phyloP scores from a whole-genome alignment of 768 basidiomycete species.

The Cubamyces lactineus region DNA sequence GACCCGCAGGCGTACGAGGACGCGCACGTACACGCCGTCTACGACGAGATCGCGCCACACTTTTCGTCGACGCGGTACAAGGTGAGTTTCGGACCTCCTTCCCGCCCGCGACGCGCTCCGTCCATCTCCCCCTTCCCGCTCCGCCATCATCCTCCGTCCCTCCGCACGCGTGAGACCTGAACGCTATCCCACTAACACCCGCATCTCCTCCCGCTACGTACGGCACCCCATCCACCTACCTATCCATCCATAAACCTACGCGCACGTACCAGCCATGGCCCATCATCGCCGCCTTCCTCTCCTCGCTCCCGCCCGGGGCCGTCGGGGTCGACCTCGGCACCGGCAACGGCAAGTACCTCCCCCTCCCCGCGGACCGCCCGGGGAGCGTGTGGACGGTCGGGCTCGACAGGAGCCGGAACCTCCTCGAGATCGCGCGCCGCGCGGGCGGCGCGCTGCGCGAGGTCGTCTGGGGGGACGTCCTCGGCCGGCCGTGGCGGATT shows the following conservation, averaged over 20 bases:
- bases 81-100: constrained; percentile 41
- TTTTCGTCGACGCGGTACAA: constrained; percentile 92
- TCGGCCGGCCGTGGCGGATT: constrained; percentile 73
- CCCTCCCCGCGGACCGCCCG: constrained; percentile 66
- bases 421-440: constrained; percentile 74
- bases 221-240: background rate
- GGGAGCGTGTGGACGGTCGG: constrained; percentile 74
- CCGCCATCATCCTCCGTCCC: background rate
- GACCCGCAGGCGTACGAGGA: constrained; percentile 67
- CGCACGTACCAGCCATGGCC: constrained; percentile 85
- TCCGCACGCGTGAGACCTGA: too few species aligned
- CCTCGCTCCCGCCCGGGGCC: constrained; percentile 71
- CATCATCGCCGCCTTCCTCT: constrained; percentile 75
- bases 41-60: constrained; percentile 84
- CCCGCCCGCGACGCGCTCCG: background rate
- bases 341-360: constrained; percentile 97
- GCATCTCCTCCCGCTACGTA: too few species aligned
- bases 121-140: background rate
- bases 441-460: constrained; percentile 64
- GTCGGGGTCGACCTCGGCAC: constrained; percentile 94
- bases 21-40: constrained; percentile 78
- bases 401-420: constrained; percentile 78
- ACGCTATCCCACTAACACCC: too few species aligned
- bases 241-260: constrained; percentile 1
- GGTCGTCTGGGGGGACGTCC: constrained; percentile 79